These are phyloP conservation scores for Aspergillus quadricinctus DNA, from an alignment of 2,329 filamentous ascomycete species.

Conservation along the genomic window DNA sequence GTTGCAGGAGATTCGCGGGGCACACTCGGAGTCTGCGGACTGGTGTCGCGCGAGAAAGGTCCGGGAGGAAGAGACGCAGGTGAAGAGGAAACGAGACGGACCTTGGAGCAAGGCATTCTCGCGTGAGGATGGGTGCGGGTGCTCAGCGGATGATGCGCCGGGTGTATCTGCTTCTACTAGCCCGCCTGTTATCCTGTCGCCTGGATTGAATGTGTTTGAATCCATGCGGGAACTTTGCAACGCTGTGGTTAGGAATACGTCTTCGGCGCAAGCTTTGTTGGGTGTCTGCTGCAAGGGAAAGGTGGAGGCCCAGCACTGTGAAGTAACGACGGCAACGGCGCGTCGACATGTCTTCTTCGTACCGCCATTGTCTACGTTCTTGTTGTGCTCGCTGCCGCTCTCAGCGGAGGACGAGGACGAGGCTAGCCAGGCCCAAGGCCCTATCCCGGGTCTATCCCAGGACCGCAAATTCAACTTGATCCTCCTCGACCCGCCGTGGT, in stretches of 20 bases:
- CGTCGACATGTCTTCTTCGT: slow-evolving; percentile 34
- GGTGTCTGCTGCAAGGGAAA: slow-evolving; percentile 3
- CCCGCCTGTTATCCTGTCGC: slow-evolving; percentile 32
- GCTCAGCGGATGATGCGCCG: not conserved
- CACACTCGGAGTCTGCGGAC: slow-evolving; percentile 6
- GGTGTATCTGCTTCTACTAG: not conserved
- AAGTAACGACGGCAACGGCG: slow-evolving; percentile 1
- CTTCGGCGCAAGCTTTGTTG: slow-evolving; percentile 13
- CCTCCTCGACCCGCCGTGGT: slow-evolving; percentile 61
- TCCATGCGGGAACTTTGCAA: slow-evolving; percentile 19
- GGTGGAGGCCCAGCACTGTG: not conserved
- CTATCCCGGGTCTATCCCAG: slow-evolving; percentile 23
- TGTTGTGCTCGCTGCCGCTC: slow-evolving; percentile 37
- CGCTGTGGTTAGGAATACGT: slow-evolving; percentile 29
- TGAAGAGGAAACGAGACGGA: slow-evolving; percentile 1
- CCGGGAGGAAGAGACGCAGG: slow-evolving; percentile 5
- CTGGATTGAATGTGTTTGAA: slow-evolving; percentile 28
- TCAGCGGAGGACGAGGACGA: slow-evolving; percentile 7
- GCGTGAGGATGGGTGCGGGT: not conserved
- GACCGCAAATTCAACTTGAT: slow-evolving; percentile 53
- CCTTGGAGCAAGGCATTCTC: not conserved
- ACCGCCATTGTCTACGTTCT: slow-evolving; percentile 48
- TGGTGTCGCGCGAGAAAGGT: slow-evolving; percentile 34
- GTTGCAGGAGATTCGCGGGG: slow-evolving; percentile 28
- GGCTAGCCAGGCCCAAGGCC: slow-evolving; percentile 1